Percentiles rank a stretch among this genome's conserved stretches.
phyloP scores from a whole-genome alignment of 345 rosid species.

The Salix arbutifolia region DNA sequence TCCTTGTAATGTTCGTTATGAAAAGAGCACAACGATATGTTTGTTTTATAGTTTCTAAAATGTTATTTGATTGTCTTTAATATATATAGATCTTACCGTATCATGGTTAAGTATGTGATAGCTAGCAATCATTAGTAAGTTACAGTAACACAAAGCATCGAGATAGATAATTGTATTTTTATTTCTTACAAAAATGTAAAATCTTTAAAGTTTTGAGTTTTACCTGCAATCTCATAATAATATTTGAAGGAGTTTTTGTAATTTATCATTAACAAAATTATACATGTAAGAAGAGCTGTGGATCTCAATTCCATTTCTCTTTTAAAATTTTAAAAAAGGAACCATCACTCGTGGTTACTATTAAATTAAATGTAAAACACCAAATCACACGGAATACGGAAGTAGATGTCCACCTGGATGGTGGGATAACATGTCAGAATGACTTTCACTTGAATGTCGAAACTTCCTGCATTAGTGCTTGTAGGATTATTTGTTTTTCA shows the following conservation, averaged over 20 bases:
- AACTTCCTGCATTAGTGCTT: not conserved
- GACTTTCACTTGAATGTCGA: not conserved
- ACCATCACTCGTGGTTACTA: not conserved
- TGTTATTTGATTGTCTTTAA: too few species aligned
- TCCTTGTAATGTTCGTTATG: not conserved
- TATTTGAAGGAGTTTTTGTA: too few species aligned
- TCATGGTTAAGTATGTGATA: not conserved
- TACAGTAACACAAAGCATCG: too few species aligned
- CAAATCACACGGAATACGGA: not conserved
- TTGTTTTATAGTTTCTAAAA: too few species aligned
- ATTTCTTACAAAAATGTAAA: too few species aligned
- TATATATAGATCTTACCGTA: too few species aligned
- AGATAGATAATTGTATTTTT: too few species aligned
- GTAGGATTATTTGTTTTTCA: not conserved
- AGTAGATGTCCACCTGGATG: not conserved
- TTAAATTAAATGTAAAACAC: not conserved
- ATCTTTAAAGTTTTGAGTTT: too few species aligned
- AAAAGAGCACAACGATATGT: not conserved
- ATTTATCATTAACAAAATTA: too few species aligned
- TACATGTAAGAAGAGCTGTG: not conserved
- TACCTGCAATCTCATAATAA: too few species aligned
- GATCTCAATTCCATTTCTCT: not conserved
- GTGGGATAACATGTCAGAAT: conserved; percentile 5
- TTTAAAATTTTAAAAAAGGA: too few species aligned
- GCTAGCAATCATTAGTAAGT: too few species aligned